Evolutionary conservation across 1,139 yeast species (phyloP).

Genomic region (Kodamaea alishanica): DNA sequence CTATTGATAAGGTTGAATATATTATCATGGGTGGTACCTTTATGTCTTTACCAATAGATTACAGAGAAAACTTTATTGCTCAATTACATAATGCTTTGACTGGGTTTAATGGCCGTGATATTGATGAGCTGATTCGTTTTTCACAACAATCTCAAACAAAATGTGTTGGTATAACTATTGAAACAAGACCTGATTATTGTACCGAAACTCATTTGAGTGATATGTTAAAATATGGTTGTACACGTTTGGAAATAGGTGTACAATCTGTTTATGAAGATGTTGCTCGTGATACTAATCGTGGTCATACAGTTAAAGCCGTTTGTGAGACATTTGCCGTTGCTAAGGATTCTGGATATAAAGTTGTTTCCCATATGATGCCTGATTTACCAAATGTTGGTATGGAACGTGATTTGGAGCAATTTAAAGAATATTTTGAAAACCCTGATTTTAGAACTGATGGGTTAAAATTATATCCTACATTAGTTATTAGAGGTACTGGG

Average conservation of each 20-base stretch:
- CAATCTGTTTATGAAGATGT: constrained; percentile 98
- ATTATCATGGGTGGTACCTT: constrained; percentile 99
- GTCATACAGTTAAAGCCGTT: constrained; percentile 95
- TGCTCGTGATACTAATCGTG: constrained; percentile 96
- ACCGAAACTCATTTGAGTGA: constrained; percentile 93
- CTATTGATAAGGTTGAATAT: constrained; percentile 95
- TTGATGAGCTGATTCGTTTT: constrained; percentile 85
- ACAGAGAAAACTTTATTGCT: constrained; percentile 84
- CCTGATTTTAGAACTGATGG: constrained; percentile 98
- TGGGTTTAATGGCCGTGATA: constrained; percentile 82
- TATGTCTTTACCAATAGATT: constrained; percentile 88
- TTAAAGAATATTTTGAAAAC: constrained; percentile 91
- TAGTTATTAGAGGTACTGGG: constrained; percentile 97
- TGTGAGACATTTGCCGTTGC: constrained; percentile 95
- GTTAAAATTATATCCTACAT: constrained; percentile 87
- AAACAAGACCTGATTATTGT: constrained; percentile 98
- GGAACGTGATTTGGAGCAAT: constrained; percentile 97
- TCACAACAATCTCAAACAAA: constrained; percentile 95
- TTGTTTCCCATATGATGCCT: constrained; percentile 99
- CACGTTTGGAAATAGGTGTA: constrained; percentile 94
- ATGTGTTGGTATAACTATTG: constrained; percentile 98
- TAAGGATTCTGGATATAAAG: constrained; percentile 96
- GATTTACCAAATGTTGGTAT: constrained; percentile 97
- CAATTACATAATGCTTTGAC: constrained; percentile 92
- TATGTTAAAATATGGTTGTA: constrained; percentile 94